A percentile compares a stretch with the other conserved stretches of the same genome.
Evolutionary conservation across 2,329 filamentous ascomycete genomes (phyloP).

Genomic region (Lecanicillium sp.): DNA sequence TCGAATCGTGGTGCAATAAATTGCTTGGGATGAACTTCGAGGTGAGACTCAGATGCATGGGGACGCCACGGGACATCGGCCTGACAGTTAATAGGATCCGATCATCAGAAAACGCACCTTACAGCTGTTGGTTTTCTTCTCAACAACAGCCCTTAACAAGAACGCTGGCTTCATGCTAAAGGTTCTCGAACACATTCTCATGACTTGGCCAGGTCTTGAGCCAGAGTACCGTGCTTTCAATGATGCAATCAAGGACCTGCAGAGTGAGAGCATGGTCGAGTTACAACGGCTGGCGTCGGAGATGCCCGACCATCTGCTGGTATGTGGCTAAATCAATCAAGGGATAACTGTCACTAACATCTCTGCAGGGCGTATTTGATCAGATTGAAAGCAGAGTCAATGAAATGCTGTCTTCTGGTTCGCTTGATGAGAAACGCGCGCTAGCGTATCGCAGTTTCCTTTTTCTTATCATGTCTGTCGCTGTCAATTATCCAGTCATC

Average conservation of each 20-base stretch:
- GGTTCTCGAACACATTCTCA: conserved; percentile 84
- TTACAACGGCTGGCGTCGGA: conserved; percentile 82
- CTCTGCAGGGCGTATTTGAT: conserved; percentile 67
- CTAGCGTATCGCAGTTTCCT: conserved; percentile 85
- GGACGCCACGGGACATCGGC: not conserved
- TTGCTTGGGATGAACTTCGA: conserved; percentile 68
- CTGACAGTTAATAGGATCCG: conserved; percentile 53
- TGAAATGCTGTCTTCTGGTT: conserved; percentile 67
- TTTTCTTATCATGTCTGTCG: conserved; percentile 76
- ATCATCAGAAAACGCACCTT: conserved; percentile 75
- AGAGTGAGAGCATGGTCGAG: conserved; percentile 78
- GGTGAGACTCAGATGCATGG: conserved; percentile 25
- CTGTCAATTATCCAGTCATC: not conserved
- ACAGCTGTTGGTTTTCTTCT: conserved; percentile 78
- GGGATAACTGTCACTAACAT: conserved; percentile 18
- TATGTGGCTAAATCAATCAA: conserved; percentile 31
- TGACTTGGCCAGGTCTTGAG: conserved; percentile 70
- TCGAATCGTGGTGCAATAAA: conserved; percentile 67
- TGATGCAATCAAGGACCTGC: conserved; percentile 84
- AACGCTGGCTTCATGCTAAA: conserved; percentile 78
- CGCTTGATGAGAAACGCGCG: conserved; percentile 73
- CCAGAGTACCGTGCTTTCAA: conserved; percentile 68
- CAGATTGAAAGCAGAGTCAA: conserved; percentile 78
- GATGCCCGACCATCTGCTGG: conserved; percentile 84
- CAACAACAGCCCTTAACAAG: conserved; percentile 70